Evolutionary conservation across 148 eudicot genomes (phyloP).

Genomic region (Amaranthus cruentus): DNA sequence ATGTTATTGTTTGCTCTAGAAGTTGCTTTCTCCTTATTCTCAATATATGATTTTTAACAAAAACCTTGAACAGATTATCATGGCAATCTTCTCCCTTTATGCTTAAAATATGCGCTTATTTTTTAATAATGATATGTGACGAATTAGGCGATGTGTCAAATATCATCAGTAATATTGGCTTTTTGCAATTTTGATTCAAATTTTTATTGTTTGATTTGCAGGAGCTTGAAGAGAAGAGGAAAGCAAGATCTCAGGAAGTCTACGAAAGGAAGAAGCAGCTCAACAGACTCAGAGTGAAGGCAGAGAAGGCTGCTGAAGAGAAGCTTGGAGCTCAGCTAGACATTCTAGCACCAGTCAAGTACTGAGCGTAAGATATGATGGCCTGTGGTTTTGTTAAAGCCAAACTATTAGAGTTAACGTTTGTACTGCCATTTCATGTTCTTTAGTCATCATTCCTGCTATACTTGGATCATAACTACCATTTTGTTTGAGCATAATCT

Average conservation of each 20-base stretch:
- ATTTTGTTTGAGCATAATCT: conserved; percentile 1
- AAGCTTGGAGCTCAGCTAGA: conserved; percentile 61
- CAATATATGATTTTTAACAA: no score
- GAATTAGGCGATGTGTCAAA: no score
- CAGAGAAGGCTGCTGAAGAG: conserved; percentile 57
- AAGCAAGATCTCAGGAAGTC: conserved; percentile 47
- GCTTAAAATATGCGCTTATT: no score
- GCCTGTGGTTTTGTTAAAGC: conserved; percentile 17
- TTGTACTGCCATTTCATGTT: conserved; percentile 5
- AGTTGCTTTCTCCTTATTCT: no score
- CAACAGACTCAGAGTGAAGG: conserved; percentile 43
- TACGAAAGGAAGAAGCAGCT: conserved; percentile 63
- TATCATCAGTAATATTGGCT: no score
- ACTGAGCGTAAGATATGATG: conserved; percentile 24
- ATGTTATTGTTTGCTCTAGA: no score
- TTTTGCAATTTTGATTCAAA: background rate
- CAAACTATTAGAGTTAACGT: conserved; percentile 2
- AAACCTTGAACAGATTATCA: no score
- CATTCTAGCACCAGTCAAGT: conserved; percentile 52
- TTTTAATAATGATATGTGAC: no score
- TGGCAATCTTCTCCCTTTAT: no score
- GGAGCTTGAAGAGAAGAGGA: conserved; percentile 78
- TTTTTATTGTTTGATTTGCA: conserved; percentile 5
- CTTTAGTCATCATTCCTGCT: background rate
- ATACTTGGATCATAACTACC: background rate